Conservation (phyloP, 306 rosid genomes). For the Abrus pulchellus region DNA sequence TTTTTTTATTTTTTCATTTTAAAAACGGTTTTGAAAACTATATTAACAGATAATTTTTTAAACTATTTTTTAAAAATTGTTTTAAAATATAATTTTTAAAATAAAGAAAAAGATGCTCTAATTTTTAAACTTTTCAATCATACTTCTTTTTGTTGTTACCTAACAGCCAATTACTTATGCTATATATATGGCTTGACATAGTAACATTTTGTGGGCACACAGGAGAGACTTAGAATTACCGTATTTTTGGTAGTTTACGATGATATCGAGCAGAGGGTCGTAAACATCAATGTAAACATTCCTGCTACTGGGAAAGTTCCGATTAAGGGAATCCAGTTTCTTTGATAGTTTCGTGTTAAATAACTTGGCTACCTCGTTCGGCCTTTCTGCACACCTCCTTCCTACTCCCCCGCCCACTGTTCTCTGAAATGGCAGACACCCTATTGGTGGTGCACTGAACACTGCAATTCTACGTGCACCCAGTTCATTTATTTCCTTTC, state of each 20-base stretch:
- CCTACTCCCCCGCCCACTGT: conserved; percentile 65
- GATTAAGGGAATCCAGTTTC: conserved; percentile 36
- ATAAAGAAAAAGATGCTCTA: too few relatives aligned
- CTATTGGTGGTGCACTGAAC: conserved; percentile 69
- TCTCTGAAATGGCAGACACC: conserved; percentile 79
- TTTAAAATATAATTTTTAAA: too few relatives aligned
- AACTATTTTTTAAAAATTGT: too few relatives aligned
- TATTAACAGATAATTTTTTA: too few relatives aligned
- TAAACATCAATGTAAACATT: conserved; percentile 63
- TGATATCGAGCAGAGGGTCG: conserved; percentile 60
- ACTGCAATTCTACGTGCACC: conserved; percentile 75
- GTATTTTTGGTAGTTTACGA: conserved; percentile 54
- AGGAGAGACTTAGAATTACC: conserved; percentile 48
- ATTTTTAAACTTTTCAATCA: too few relatives aligned
- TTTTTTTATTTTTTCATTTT: too few relatives aligned
- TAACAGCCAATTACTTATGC: too few relatives aligned
- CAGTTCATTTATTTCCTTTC: conserved; percentile 56
- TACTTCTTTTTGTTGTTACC: too few relatives aligned
- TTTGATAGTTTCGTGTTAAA: conserved; percentile 61
- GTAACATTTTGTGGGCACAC: too few relatives aligned
- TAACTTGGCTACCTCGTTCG: conserved; percentile 59
- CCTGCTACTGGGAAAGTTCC: conserved; percentile 46
- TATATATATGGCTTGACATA: too few relatives aligned
- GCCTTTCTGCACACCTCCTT: conserved; percentile 52
- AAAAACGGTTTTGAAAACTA: too few relatives aligned